Evolutionary conservation across 2,329 filamentous ascomycete genomes (phyloP), one percentile per base, ranked within the genome.

Genomic region (Albophoma yamanashiensis): DNA sequence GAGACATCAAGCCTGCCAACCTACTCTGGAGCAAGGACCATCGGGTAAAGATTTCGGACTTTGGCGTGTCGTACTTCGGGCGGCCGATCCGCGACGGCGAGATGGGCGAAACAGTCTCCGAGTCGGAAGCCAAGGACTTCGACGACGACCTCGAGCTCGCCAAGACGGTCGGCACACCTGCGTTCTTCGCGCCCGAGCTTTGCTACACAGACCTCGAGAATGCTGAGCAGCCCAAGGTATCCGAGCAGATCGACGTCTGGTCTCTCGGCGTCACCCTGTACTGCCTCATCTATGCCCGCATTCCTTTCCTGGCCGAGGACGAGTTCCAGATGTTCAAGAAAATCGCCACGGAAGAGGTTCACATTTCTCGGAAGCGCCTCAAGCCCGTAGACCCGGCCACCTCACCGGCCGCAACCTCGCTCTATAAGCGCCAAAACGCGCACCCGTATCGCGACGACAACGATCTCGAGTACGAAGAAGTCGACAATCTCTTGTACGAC

Each of bases 61-160:
- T 99, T 76, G 94, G 94, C 39, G 94, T 99, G 1, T 99, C 94
- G 1, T 99, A 97, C 73, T 91, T 99, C 63, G 94, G 94, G 36
- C 86, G 91, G 57, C 91, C 91, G 1, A 89, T 92, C 61, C 83
- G 90, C 45, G 91, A 96, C 55, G 89, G 89, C 58, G 91, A 95
- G 67, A 82, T 86, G 43, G 88, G 91, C 61, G 88, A 92, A 60
- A 87, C 76, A 62, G 86, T 78, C 22, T 88, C 88, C 4, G 90
- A 95, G 70, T 90, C 88, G 0, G 92, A 97, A 71, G 89, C 90
- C 14, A 86, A 85, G 47, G 91, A 96, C 68, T 86, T 96, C 61
- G 92, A 97, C 67, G 91, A 97, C 70, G 92, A 96, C 63, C 85
- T 96, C 62, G 94, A 97, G 71, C 79, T 99, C n/a, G 93, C 94